Percentiles rank a stretch among this genome's conserved stretches.
These are phyloP conservation scores for Sedum album DNA, from an alignment of 164 flowering plant genomes.

Conservation along the genomic window DNA sequence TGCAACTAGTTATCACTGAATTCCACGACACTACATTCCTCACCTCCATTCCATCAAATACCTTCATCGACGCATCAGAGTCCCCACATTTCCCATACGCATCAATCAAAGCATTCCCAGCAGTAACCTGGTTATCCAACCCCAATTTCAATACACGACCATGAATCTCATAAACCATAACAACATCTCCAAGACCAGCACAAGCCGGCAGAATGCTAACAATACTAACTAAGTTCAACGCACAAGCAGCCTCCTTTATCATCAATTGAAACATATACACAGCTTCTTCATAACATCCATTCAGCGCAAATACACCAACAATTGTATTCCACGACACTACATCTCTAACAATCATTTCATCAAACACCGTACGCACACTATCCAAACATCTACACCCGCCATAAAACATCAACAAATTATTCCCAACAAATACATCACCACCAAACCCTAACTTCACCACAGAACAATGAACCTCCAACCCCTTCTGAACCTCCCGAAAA, in stretches of 20 bases:
- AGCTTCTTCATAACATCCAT: slow-evolving; percentile 22
- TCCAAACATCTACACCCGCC: slow-evolving; percentile 17
- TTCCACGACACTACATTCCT: slow-evolving; percentile 66
- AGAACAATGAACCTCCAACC: slow-evolving; percentile 30
- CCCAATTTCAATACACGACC: slow-evolving; percentile 43
- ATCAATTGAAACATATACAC: slow-evolving; percentile 26
- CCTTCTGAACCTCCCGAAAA: slow-evolving; percentile 17
- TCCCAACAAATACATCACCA: slow-evolving; percentile 26
- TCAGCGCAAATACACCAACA: slow-evolving; percentile 30
- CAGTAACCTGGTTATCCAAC: slow-evolving; percentile 28
- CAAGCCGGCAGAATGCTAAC: slow-evolving; percentile 56
- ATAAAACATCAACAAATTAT: slow-evolving; percentile 27
- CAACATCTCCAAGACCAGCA: slow-evolving; percentile 32
- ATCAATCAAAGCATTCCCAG: slow-evolving; percentile 54
- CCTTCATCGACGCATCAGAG: slow-evolving; percentile 18
- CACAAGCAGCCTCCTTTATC: slow-evolving; percentile 20
- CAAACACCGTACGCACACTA: slow-evolving; percentile 33
- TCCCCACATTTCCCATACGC: slow-evolving; percentile 59
- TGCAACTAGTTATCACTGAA: slow-evolving; percentile 36
- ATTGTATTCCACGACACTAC: slow-evolving; percentile 55
- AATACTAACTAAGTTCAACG: slow-evolving; percentile 38
- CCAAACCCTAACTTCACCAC: slow-evolving; percentile 27
- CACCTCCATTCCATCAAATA: slow-evolving; percentile 34
- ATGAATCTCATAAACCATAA: slow-evolving; percentile 31
- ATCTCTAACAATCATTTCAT: slow-evolving; percentile 56